A percentile compares a stretch with the other conserved stretches of the same genome.
phyloP scores from a whole-genome alignment of 2,329 filamentous ascomycete genomes.

The Huntiella bhutanensis region DNA sequence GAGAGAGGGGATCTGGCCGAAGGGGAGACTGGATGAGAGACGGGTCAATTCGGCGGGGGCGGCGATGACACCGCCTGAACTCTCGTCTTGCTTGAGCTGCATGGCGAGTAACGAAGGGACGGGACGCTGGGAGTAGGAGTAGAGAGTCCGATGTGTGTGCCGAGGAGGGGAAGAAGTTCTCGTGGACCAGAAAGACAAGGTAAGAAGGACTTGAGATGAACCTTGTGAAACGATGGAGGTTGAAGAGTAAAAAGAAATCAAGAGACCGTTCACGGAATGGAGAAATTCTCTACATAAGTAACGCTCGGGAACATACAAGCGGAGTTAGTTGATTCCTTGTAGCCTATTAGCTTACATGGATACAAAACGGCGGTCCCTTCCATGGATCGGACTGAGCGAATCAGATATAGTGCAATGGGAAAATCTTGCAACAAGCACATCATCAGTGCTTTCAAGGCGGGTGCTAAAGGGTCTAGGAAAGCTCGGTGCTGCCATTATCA shows the following conservation, averaged over 20 bases:
- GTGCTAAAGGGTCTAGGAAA: too few species aligned
- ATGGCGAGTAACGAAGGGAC: conserved; percentile 4
- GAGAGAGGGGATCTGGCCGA: conserved; percentile 35
- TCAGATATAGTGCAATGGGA: too few species aligned
- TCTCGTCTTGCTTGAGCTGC: conserved; percentile 13
- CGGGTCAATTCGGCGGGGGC: conserved; percentile 7
- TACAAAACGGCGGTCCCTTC: too few species aligned
- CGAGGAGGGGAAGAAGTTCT: not conserved
- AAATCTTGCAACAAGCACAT: too few species aligned
- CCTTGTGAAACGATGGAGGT: not conserved
- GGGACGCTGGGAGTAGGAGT: not conserved
- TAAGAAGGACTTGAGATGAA: not conserved
- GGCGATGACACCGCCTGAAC: conserved; percentile 9
- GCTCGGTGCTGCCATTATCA: too few species aligned
- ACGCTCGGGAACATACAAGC: too few species aligned
- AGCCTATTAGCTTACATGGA: too few species aligned
- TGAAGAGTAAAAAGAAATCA: not conserved
- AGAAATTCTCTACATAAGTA: too few species aligned
- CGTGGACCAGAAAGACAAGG: not conserved
- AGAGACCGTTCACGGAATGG: not conserved
- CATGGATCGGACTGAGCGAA: too few species aligned
- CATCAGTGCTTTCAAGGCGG: too few species aligned
- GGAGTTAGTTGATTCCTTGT: too few species aligned
- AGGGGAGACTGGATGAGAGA: conserved; percentile 33
- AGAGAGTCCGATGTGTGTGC: not conserved